Base-by-base conservation (phyloP, 2,329 filamentous ascomycete species). In the Fusarium duplospermum region DNA sequence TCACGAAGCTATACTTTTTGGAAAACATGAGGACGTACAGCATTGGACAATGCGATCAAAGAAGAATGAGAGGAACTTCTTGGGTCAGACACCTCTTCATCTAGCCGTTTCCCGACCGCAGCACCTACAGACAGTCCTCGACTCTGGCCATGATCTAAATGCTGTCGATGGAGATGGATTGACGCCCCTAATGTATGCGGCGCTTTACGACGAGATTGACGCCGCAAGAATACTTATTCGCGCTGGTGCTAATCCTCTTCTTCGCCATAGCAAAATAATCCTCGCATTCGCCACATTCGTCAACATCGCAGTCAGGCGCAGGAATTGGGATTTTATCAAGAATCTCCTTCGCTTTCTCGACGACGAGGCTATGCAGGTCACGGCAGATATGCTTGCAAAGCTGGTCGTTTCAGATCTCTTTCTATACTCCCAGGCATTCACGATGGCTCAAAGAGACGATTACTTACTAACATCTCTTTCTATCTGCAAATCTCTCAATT, bases 131-230 rank as follows among this genome's bases (percentile, higher is more conserved):
- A 4, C 20, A 5, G 8, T 69, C 1, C 14, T 65, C 13, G 22
- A 62, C 16, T 33, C 54, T 5, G 62, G 27, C 3, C 56, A 62
- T 29, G 40, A 50, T 11, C 1, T 18, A 1, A 18, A 65, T 22
- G 38, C 14, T 4, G 1, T 6, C 14, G 66, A 69, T n/a, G 6
- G 20, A 11, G n/a, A 22, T 35, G 40, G 24, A 18, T 2, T 14
- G 0, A 69, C 62, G 6, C 66, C 66, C 18, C 29, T 69, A 13
- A 69, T 65, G 62, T 69, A 69, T 18, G 27, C 66, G 2, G 66
- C 62, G 6, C 50, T 33, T 4, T 65, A 10, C 16, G 10, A 31
- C 16, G 22, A 60, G 3, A 14, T 29, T 20, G 35, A 31, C n/a
- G 33, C 16, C 4, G 20, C 29, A 16, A 61, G 2, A 22, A 22